Base-by-base conservation (phyloP, 306 rosid genomes). In the Casuarina equisetifolia region DNA sequence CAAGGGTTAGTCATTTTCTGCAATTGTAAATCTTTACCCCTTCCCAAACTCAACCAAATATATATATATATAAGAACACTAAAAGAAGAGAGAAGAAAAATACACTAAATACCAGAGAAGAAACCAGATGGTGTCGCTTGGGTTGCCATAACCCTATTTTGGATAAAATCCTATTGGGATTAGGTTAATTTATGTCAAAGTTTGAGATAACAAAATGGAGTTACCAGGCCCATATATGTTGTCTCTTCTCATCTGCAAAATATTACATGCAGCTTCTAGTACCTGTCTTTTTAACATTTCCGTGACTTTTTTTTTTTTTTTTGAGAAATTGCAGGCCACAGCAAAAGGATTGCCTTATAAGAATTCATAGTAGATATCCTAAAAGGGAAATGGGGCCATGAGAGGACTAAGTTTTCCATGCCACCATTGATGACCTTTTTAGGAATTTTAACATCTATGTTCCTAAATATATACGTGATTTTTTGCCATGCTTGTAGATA, bases 391-490 rank as follows among this genome's bases (percentile, higher is more conserved):
- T 92, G 99, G 97, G 97, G 92, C 83, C 97, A 95, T 79, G 92
- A 86, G 83, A 89, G 90, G 80, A 86, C 89, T 5, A 87, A 87
- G 83, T 91, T 95, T 87, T 92, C 92, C 78, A 84, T 95, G 84
- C 99, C 99, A 76, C 97, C 99, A 76, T 82, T 92, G 85, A 88
- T 95, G 99, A 91, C 87, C 84, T 97, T 95, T 64, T 97, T 95
- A 87, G 87, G 96, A 85, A 78, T 74, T 77, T 78, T 64, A 10
- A 55, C 51, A 76, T 78, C 59, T 73, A 44, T 58, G 69, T 74
- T 77, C 48, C 71, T 32, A 69, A 49, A 42, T 70, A 40, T 20
- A 9, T 44, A 43, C 32, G 6, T 6, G 38, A 32, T 76, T 70
- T 44, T 12, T 35, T 70, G 54, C 58, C 46, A 62, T 58, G 64